Evolutionary conservation across 2,329 filamentous ascomycete genomes (phyloP).

Genomic region (Hypoxylon sp.): DNA sequence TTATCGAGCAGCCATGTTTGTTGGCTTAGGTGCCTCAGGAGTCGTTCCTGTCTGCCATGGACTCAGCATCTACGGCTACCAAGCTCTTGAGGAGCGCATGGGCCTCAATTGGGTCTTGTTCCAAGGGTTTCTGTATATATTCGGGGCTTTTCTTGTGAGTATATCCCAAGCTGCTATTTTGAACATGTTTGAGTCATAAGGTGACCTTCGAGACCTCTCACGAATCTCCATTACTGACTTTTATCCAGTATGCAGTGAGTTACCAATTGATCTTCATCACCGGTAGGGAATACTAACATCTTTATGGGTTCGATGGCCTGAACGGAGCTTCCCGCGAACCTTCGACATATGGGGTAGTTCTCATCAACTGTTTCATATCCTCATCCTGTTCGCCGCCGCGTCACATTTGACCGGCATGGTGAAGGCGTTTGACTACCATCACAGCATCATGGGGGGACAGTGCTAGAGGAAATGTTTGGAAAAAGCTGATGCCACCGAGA

Average conservation of each 20-base stretch:
- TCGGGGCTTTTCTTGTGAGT: conserved; percentile 73
- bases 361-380: conserved; percentile 94
- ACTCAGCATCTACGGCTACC: conserved; percentile 70
- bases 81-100: conserved; percentile 74
- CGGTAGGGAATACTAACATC: conserved; percentile 33
- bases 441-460: conserved; percentile 64
- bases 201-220: not conserved
- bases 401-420: conserved; percentile 83
- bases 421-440: conserved; percentile 86
- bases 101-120: conserved; percentile 81
- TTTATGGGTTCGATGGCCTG: conserved; percentile 76
- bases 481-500: not conserved
- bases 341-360: conserved; percentile 95
- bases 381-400: conserved; percentile 83
- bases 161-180: not conserved
- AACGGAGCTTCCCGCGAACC: conserved; percentile 76
- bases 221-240: conserved; percentile 9
- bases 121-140: conserved; percentile 84
- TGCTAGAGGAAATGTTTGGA: conserved; percentile 49
- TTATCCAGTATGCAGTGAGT: conserved; percentile 72
- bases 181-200: not conserved
- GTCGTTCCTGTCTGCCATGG: conserved; percentile 86
- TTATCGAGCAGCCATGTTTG: conserved; percentile 88
- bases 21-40: conserved; percentile 84
- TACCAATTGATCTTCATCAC: not conserved